Evolutionary conservation across 306 rosid species (phyloP), one percentile per base, ranked within the genome.

Genomic region (Trifolium pratense): DNA sequence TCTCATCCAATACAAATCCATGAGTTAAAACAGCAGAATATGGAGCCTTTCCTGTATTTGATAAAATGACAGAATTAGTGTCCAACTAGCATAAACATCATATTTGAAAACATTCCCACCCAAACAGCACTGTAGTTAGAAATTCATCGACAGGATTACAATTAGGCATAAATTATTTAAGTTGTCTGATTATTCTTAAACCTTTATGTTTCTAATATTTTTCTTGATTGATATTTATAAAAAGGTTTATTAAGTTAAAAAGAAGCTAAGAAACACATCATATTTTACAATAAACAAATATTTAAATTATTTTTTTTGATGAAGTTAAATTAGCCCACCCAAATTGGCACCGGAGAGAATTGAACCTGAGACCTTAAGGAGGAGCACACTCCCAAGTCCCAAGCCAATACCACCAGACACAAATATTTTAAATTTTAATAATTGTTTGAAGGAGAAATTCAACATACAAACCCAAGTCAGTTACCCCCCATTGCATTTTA

Each of bases 1-100:
- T 94, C 87, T 94, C 97, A 72, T 94, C 99, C 95, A 94, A 77
- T 72, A 79, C 99, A 84, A 94, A 94, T 73, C 99, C 99, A 81
- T 94, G 99, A 25, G 99, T 94, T 77, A 94, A 16, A 74, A 94
- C 99, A 76, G 92, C 61, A 66, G 87, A 83, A 83, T 91, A 94
- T 76, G 99, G 99, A 83, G 99, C 99, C 86, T 73, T 86, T 78
- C 99, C 99, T 94, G 91, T 76, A 75, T 61, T 74, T 69, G 40
- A 83, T 74, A 75, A 78, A 71, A 48, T 45, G 57, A 69, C 14
- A 71, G 18, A 66, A 74, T 83, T 57, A 73, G 75, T 42, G 55
- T 80, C 56, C 52, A 26, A 48, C 61, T 49, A 18, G 73, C 61
- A 68, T 10, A 67, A 26, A 37, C 31, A 32, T n/a, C 48, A 29